Base-by-base conservation (phyloP, 768 basidiomycete species). In the Rhizopogon salebrosus region DNA sequence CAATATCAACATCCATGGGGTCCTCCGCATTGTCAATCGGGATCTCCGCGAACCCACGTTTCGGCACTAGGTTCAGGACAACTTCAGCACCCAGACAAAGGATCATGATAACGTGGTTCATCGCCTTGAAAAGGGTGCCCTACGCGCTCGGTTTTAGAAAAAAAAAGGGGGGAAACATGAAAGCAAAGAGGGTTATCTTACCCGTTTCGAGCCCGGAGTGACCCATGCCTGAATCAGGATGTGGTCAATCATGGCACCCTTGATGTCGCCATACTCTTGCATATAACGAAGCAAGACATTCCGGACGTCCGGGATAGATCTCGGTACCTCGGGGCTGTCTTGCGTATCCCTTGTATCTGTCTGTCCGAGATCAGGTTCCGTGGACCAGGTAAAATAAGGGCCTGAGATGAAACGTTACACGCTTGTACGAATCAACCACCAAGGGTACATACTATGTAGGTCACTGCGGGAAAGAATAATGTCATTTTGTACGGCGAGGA, bases 161-260 rank as follows among this genome's bases (percentile, higher is more conserved):
- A 48, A 27, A 20, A 9, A 29, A 4, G 11, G 11, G 11, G 7
- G 20, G 16, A 16, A 4, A 34, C 20, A 34, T 39, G 14, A 41
- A 26, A 34, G 31, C 31, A 34, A 34, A 27, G 13, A 34, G n/a
- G 31, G 31, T 11, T 34, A 11, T 4, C 20, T 48, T 26, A 69
- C 77, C 68, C 63, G 73, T 60, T 53, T 72, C 9, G 59, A 62
- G 31, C 78, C 78, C 10, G 66, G 20, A 16, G 68, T 65, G 23
- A 70, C 67, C 78, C 79, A 82, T 4, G 73, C 78, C 27, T 71
- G 54, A 13, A 75, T 52, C 29, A 59, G 60, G 20, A 80, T 42
- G 41, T 60, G 59, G n/a, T 65, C 61, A 22, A 80, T 66, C 6
- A 58, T 55, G 43, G 73, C 56, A 36, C 60, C 61, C 0, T 60